phyloP scores from a whole-genome alignment of 179 eudicot genomes.

The Pouteria campechiana region DNA sequence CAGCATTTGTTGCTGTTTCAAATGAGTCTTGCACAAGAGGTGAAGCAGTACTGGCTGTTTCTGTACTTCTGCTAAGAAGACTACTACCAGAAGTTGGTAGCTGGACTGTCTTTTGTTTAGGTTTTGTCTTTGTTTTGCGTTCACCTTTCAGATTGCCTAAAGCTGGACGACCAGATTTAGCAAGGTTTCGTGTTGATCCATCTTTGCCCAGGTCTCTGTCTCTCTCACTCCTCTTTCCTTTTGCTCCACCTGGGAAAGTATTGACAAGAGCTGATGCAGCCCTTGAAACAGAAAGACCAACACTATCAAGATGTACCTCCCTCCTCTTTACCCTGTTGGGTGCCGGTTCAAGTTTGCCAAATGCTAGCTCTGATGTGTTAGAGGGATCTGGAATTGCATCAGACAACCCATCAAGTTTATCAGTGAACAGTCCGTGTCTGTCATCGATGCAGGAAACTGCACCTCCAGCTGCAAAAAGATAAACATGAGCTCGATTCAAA shows the following conservation, averaged over 20 bases:
- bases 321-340: slow-evolving; percentile 70
- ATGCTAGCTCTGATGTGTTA: slow-evolving; percentile 46
- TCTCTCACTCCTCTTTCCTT: slow-evolving; percentile 85
- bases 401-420: no score
- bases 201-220: slow-evolving; percentile 36
- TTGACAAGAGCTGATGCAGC: slow-evolving; percentile 34
- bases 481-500: no score
- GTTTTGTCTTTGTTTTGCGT: slow-evolving; percentile 73
- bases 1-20: slow-evolving; percentile 13
- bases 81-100: slow-evolving; percentile 33
- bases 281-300: slow-evolving; percentile 42
- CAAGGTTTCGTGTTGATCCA: slow-evolving; percentile 13
- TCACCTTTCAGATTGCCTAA: slow-evolving; percentile 48
- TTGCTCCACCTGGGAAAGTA: slow-evolving; percentile 48
- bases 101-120: slow-evolving; percentile 68
- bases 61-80: slow-evolving; percentile 9
- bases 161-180: slow-evolving; percentile 46
- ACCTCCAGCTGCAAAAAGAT: neutral
- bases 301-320: slow-evolving; percentile 74
- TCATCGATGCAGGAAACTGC: no score
- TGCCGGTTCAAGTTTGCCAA: slow-evolving; percentile 60
- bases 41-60: slow-evolving; percentile 27
- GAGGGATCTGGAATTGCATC: slow-evolving; percentile 28
- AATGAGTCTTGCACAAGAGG: slow-evolving; percentile 20
- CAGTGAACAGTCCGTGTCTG: no score